Base-by-base conservation (phyloP, 202 grass and related monocot genomes). In the Eragrostis tef region DNA sequence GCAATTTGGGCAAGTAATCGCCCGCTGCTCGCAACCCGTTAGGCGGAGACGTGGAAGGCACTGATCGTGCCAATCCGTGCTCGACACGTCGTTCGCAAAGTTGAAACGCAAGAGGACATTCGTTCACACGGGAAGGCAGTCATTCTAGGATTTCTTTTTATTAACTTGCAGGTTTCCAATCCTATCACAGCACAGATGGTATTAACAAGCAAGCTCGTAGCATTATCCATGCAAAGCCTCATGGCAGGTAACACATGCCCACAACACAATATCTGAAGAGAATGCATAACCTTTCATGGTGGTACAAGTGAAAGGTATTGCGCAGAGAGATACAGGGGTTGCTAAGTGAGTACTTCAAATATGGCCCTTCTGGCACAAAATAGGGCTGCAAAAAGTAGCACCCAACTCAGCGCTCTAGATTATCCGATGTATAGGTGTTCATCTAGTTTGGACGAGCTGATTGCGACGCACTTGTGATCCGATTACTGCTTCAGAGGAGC, bases 401-500 rank as follows among this genome's bases (percentile, higher is more conserved):
- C 66, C 45, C 26, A 6, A 84, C 46, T 83, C 61, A 80, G 61
- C 80, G 53, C 10, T 75, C 79, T n/a, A 48, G 52, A 54, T 39
- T 49, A 27, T 77, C 52, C 25, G 73, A 59, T 39, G 6, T 16
- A 50, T 26, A 56, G 20, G 29, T 31, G 0, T 16, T 48, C 64
- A 46, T 76, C 53, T 64, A 47, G 63, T 71, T 49, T 6, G 57
- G 71, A 52, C 27, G 76, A 48, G 71, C 48, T 61, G 7, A 24
- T 7, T 12, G 0, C 39, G 6, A 17, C 14, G 22, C 0, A 26
- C 19, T 56, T 25, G 11, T 26, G 46, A 66, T 22, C 16, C 0
- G 21, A 73, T 93, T 84, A 93, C 72, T 87, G 91, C 59, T 99
- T 99, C 21, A 99, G 87, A 27, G 96, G 90, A 84, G 93, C 96